phyloP scores from a whole-genome alignment of 768 basidiomycete genomes.

The Arthromyces matolae region DNA sequence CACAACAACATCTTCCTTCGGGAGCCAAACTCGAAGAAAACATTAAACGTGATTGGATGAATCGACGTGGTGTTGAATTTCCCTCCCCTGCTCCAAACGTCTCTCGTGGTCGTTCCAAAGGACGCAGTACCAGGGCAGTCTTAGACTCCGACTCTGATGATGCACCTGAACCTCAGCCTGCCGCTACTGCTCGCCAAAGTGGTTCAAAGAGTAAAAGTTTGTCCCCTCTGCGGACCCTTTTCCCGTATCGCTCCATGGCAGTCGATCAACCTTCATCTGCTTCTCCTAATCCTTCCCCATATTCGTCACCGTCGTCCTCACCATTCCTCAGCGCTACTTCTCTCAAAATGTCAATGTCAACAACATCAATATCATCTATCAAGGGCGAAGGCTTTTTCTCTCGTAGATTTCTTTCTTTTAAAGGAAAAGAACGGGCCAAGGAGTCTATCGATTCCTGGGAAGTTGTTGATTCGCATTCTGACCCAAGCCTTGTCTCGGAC shows the following conservation, averaged over 20 bases:
- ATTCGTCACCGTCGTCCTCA: slow-evolving; percentile 31
- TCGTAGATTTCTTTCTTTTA: slow-evolving; percentile 34
- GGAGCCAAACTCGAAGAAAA: slow-evolving; percentile 40
- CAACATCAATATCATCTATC: slow-evolving; percentile 31
- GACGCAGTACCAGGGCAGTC: slow-evolving; percentile 28
- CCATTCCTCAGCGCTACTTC: slow-evolving; percentile 47
- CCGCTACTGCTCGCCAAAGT: slow-evolving; percentile 11
- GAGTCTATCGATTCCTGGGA: slow-evolving; percentile 46
- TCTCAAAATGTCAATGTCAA: slow-evolving; percentile 31
- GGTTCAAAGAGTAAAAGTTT: slow-evolving; percentile 36
- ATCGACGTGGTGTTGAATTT: slow-evolving; percentile 31
- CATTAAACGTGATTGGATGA: slow-evolving; percentile 31
- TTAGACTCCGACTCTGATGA: slow-evolving; percentile 28
- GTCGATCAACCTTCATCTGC: slow-evolving; percentile 40
- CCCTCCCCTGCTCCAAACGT: slow-evolving; percentile 22
- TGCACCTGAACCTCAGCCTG: slow-evolving; percentile 5
- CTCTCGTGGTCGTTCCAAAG: slow-evolving; percentile 26
- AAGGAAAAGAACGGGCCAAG: slow-evolving; percentile 37
- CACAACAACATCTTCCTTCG: slow-evolving; percentile 31
- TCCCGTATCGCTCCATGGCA: slow-evolving; percentile 35
- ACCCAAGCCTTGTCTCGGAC: slow-evolving; percentile 22
- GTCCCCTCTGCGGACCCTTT: slow-evolving; percentile 45
- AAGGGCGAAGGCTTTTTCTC: slow-evolving; percentile 32
- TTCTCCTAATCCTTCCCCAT: slow-evolving; percentile 35
- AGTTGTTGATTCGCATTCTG: slow-evolving; percentile 30